Evolutionary conservation across 1,139 yeast genomes (phyloP), one percentile per base, ranked within the genome.

Genomic region (Taphrina confusa): DNA sequence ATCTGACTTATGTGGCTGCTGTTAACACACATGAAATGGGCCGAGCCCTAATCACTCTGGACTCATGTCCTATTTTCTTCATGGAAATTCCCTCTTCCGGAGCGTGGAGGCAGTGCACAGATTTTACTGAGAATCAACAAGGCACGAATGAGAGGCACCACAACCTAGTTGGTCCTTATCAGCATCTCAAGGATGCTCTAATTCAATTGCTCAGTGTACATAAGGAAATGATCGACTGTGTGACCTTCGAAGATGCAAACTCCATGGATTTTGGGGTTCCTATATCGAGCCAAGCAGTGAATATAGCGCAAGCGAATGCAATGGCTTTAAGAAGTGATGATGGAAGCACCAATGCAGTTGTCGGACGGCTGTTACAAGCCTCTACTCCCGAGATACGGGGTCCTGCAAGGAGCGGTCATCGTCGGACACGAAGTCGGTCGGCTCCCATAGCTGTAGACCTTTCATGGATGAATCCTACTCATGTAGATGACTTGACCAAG

Each of bases 61-160:
- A 39, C 62, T 49, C 6, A 33, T 46, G 12, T 70, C 72, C 72
- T 4, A 54, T 47, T 20, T 70, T 71, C 59, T 65, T 63, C 27
- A 66, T 69, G 60, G 66, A 64, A 37, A 61, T 63, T 5, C 57
- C 65, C 1, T 59, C 61, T 25, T 55, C 60, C 6, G 64, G 65
- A 20, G 62, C 59, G 14, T 70, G 73, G 71, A 42, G 61, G 12
- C 63, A 61, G 34, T 67, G 70, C 34, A 67, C 64, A 8, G 74
- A 72, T 60, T 72, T 71, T 61, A 68, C 74, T 0, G 72, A 67
- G 34, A 54, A 61, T 28, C 62, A 59, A 40, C 72, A 70, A 54
- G 73, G 70, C 2, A 64, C 71, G 18, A 45, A 45, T 9, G 62
- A 64, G 5, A 49, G 61, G 33, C 63, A 63, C n/a, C 74, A 72